These are phyloP conservation scores for Lentinula aciculospora DNA, from an alignment of 768 basidiomycete species.

Conservation along the genomic window DNA sequence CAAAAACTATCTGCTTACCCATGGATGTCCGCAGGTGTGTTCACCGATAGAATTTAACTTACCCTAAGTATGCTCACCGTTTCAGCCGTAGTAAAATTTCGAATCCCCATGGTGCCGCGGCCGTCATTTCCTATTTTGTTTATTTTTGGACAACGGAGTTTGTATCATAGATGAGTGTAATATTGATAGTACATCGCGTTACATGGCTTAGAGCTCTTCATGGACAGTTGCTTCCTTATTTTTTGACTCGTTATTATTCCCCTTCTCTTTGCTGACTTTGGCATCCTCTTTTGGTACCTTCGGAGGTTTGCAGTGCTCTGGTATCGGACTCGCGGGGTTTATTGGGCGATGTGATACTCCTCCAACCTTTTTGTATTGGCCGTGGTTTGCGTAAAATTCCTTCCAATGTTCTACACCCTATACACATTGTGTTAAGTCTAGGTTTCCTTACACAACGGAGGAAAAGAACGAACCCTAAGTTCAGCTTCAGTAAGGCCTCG, in stretches of 20 bases:
- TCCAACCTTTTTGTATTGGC: conserved; percentile 75
- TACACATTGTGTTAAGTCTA: background rate
- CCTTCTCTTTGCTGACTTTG: conserved; percentile 15
- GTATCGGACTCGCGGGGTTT: conserved; percentile 68
- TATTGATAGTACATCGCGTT: background rate
- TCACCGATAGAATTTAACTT: background rate
- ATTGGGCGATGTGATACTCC: conserved; percentile 70
- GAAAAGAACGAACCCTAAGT: conserved; percentile 45
- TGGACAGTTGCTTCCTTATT: conserved; percentile 8
- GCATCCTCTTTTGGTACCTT: conserved; percentile 22
- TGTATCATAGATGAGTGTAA: background rate
- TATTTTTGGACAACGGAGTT: background rate
- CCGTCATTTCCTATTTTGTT: background rate
- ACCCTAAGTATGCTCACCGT: background rate
- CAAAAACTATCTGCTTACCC: conserved; percentile 72
- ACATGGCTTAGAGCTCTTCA: conserved; percentile 13
- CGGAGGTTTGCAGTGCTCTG: conserved; percentile 66
- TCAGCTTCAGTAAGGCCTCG: conserved; percentile 75
- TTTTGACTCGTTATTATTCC: background rate
- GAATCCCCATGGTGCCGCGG: background rate
- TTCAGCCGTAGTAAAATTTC: background rate
- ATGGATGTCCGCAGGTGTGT: conserved; percentile 44
- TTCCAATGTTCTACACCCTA: conserved; percentile 88
- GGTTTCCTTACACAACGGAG: background rate
- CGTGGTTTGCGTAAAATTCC: conserved; percentile 77